phyloP scores from a whole-genome alignment of 257 asterid genomes.

The Gynochthodes officinalis region DNA sequence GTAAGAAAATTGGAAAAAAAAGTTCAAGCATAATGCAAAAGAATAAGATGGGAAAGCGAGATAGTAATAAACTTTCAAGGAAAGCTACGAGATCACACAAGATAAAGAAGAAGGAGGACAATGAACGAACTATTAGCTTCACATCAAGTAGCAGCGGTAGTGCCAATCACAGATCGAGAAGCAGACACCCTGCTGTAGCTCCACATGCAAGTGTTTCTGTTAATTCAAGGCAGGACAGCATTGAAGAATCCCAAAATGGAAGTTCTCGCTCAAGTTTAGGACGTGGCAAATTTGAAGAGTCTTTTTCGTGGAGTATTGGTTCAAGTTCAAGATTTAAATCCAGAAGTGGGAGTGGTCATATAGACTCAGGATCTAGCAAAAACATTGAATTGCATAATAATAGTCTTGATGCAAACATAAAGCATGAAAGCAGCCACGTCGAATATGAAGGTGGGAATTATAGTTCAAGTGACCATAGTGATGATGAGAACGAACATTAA shows the following conservation, averaged over 20 bases:
- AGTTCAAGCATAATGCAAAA: background rate
- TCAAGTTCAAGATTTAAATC: slow-evolving; percentile 17
- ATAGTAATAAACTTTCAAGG: background rate
- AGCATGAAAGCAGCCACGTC: slow-evolving; percentile 13
- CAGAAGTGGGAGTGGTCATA: slow-evolving; percentile 9
- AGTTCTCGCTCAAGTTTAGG: slow-evolving; percentile 11
- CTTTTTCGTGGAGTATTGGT: slow-evolving; percentile 22
- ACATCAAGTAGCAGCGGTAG: slow-evolving; percentile 6
- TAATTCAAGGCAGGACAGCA: slow-evolving; percentile 11
- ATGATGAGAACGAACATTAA: slow-evolving; percentile 14
- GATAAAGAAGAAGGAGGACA: slow-evolving; percentile 7
- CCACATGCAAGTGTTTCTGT: slow-evolving; percentile 5
- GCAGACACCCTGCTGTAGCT: background rate
- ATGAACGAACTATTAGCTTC: slow-evolving; percentile 3
- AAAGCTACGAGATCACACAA: slow-evolving; percentile 8
- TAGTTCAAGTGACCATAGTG: slow-evolving; percentile 8
- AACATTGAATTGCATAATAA: background rate
- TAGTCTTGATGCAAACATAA: background rate
- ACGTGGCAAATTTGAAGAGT: slow-evolving; percentile 16
- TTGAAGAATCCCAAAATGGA: slow-evolving; percentile 17
- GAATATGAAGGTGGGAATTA: slow-evolving; percentile 21
- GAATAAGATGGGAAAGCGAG: slow-evolving; percentile 2
- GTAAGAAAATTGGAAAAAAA: background rate
- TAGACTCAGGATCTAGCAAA: slow-evolving; percentile 11
- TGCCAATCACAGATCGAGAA: slow-evolving; percentile 6